phyloP scores from a whole-genome alignment of 2,329 filamentous ascomycete genomes.

The Epichloe gansuensis region DNA sequence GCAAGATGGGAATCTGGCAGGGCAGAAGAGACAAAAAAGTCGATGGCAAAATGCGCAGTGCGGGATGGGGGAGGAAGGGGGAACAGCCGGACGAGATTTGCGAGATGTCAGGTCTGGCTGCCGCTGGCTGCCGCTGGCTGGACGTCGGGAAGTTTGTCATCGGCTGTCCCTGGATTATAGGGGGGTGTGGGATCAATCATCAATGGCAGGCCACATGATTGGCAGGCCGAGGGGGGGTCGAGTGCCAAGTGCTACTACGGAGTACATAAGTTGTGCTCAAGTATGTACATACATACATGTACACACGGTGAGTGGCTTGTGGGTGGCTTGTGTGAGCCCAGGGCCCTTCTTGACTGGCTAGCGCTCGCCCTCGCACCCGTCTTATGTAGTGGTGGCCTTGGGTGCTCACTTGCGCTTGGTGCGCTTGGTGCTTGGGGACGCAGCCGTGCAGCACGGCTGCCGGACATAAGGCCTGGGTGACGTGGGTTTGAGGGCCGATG shows the following conservation, averaged over 20 bases:
- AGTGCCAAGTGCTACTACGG: background rate
- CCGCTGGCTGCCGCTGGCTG: background rate
- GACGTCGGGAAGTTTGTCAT: slow-evolving; percentile 2
- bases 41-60: slow-evolving; percentile 1
- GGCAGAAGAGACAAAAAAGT: slow-evolving; percentile 8
- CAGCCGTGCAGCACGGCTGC: slow-evolving; percentile 3
- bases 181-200: slow-evolving; percentile 12
- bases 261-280: too few species aligned
- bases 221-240: slow-evolving; percentile 11
- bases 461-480: background rate
- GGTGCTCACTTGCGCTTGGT: too few species aligned
- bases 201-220: slow-evolving; percentile 20
- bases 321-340: slow-evolving; percentile 7
- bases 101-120: slow-evolving; percentile 13
- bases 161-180: slow-evolving; percentile 1
- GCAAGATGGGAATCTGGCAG: slow-evolving; percentile 11
- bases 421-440: background rate
- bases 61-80: background rate
- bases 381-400: background rate
- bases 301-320: slow-evolving; percentile 7
- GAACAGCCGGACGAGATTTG: slow-evolving; percentile 4
- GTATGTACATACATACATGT: too few species aligned
- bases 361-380: background rate
- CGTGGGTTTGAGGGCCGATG: background rate
- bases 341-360: background rate